Evolutionary conservation across 2,329 filamentous ascomycete genomes (phyloP).

Genomic region (Pseudogymnoascus sp.): DNA sequence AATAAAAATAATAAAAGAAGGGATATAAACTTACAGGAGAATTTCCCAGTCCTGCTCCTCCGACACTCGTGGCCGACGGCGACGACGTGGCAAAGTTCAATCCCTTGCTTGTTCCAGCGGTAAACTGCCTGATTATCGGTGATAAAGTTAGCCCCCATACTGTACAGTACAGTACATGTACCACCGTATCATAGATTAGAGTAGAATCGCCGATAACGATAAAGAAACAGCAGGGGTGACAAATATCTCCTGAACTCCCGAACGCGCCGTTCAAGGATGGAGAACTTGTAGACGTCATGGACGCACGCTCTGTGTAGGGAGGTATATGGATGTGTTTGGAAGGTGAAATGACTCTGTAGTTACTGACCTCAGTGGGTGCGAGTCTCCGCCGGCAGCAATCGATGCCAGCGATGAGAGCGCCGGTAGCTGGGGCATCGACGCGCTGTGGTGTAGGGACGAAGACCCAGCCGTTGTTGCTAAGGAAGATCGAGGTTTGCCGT

Average conservation of each 20-base stretch:
- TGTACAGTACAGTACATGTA: slow-evolving; percentile 10
- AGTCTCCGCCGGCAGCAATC: slow-evolving; percentile 41
- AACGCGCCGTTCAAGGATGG: slow-evolving; percentile 14
- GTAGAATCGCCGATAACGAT: slow-evolving; percentile 20
- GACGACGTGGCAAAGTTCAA: slow-evolving; percentile 51
- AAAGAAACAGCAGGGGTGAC: slow-evolving; percentile 18
- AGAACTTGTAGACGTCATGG: neutral
- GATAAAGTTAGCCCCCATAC: slow-evolving; percentile 15
- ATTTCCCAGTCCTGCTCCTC: slow-evolving; percentile 46
- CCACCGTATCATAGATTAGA: neutral
- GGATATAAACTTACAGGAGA: slow-evolving; percentile 45
- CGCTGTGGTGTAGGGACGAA: slow-evolving; percentile 36
- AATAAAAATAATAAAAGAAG: slow-evolving; percentile 16
- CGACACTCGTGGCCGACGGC: slow-evolving; percentile 53
- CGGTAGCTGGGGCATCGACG: slow-evolving; percentile 38
- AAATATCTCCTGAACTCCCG: slow-evolving; percentile 12
- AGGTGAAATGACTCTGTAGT: slow-evolving; percentile 3
- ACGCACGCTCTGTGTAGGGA: neutral
- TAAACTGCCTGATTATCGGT: slow-evolving; percentile 20
- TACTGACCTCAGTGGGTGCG: slow-evolving; percentile 42
- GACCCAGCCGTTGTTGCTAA: slow-evolving; percentile 42
- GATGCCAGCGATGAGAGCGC: slow-evolving; percentile 53
- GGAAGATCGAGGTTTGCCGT: slow-evolving; percentile 45
- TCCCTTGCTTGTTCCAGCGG: slow-evolving; percentile 17
- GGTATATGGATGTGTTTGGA: neutral